These are phyloP conservation scores for Bipolaris cookei DNA, from an alignment of 2,329 filamentous ascomycete genomes.

Conservation along the genomic window DNA sequence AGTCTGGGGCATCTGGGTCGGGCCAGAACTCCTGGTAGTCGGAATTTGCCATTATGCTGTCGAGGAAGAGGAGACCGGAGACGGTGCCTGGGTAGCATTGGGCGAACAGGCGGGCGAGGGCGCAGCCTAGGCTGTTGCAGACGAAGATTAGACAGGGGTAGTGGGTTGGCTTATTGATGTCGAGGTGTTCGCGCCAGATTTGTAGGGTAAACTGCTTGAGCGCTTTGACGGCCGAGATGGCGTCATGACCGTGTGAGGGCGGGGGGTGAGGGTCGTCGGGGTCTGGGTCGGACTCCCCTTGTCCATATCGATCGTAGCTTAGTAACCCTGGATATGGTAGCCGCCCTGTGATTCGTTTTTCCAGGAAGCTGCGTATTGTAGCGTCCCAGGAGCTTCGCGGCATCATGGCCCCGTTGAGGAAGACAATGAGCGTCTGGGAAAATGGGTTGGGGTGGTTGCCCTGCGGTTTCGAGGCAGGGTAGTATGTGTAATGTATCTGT, in stretches of 20 bases:
- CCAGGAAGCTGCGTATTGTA: slow-evolving; percentile 40
- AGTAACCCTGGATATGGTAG: slow-evolving; percentile 54
- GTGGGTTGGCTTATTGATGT: slow-evolving; percentile 41
- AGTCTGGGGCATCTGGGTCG: slow-evolving; percentile 58
- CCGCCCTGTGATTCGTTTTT: slow-evolving; percentile 31
- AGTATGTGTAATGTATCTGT: slow-evolving; percentile 45
- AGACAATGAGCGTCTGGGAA: slow-evolving; percentile 50
- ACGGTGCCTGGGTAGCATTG: slow-evolving; percentile 55
- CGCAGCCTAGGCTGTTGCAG: slow-evolving; percentile 61
- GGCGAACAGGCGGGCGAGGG: slow-evolving; percentile 60
- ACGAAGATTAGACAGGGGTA: slow-evolving; percentile 54
- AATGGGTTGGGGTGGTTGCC: slow-evolving; percentile 40
- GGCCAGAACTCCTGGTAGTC: slow-evolving; percentile 64
- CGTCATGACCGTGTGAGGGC: slow-evolving; percentile 57
- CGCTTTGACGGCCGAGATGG: slow-evolving; percentile 53
- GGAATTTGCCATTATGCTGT: slow-evolving; percentile 64
- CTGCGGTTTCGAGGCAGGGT: slow-evolving; percentile 35
- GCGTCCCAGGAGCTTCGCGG: slow-evolving; percentile 50
- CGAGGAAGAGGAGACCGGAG: slow-evolving; percentile 59
- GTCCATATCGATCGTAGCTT: slow-evolving; percentile 65
- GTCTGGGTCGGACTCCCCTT: slow-evolving; percentile 60
- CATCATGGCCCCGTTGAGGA: slow-evolving; percentile 54
- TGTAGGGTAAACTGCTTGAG: slow-evolving; percentile 55
- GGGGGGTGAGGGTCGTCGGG: slow-evolving; percentile 42
- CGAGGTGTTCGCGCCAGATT: slow-evolving; percentile 46